Base-by-base conservation (phyloP, 345 rosid species). In the Bretschneidera sinensis region DNA sequence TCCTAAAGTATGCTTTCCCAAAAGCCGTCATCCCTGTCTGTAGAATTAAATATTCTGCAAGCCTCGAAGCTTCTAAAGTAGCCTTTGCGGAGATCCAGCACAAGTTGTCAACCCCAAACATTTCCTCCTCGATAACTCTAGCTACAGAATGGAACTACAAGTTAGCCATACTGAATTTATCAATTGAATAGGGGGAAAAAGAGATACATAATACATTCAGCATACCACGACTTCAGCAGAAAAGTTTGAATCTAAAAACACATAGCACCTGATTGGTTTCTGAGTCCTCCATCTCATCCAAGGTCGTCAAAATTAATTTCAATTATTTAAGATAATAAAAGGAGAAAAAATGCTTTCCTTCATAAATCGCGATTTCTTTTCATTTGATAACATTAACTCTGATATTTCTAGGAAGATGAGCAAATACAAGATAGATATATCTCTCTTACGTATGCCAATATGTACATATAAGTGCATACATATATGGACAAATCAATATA, bases 11-110 rank as follows among this genome's bases (percentile, higher is more conserved):
- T 49, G 91, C 89, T 74, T 89, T 89, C 57, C 98, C 98, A 57
- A 92, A 92, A 33, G 94, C 91, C 51, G 98, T 87, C 98, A 92
- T 92, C 68, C 98, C 98, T 9, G 98, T 87, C 79, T 81, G 92
- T 65, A 92, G 82, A 74, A 92, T 89, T 74, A 92, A 74, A 77
- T 77, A 74, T 56, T 92, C 97, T 7, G 96, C 87, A 62, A 79
- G 83, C 72, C 86, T 81, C 23, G 97, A 92, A 77, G 98, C 96
- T 70, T 92, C 95, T 71, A 87, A 64, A 23, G 96, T 87, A 64
- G 97, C 85, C 76, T 89, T 87, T 54, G 96, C 81, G 20, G 98
- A 87, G 45, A 92, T 87, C 98, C 98, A 92, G 64, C 89, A 81
- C 80, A 92, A 60, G 63, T 89, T 89, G 64, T 82, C 84, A 24